These are phyloP conservation scores for Persicaria tinctoria DNA, from an alignment of 148 eudicot genomes.

Conservation along the genomic window DNA sequence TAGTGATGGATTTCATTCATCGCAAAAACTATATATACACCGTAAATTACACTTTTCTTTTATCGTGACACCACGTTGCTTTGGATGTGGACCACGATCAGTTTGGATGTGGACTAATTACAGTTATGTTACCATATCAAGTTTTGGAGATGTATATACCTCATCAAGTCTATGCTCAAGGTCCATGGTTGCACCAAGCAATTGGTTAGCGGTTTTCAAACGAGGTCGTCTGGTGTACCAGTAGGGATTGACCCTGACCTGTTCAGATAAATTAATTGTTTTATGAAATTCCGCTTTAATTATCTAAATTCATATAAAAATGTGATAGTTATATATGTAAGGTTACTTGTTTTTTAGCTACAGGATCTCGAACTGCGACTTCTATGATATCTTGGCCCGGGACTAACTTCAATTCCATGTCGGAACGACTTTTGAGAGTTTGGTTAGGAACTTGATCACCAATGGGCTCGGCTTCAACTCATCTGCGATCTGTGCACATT, in stretches of 20 bases:
- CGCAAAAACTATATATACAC: too few relatives aligned
- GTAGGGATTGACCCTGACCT: conserved; percentile 66
- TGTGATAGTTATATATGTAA: not conserved
- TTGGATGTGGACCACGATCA: too few relatives aligned
- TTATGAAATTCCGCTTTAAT: too few relatives aligned
- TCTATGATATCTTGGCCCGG: conserved; percentile 73
- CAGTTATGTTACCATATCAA: too few relatives aligned
- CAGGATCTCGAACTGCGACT: conserved; percentile 61
- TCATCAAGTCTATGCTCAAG: conserved; percentile 62
- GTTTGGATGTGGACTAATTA: too few relatives aligned
- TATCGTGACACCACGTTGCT: too few relatives aligned
- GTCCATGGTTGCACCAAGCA: conserved; percentile 37
- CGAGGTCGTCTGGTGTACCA: conserved; percentile 80
- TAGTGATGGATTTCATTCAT: too few relatives aligned
- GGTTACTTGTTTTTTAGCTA: conserved; percentile 28
- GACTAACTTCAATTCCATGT: conserved; percentile 77
- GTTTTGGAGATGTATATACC: conserved; percentile 21
- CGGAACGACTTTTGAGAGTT: conserved; percentile 45
- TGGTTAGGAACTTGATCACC: conserved; percentile 31
- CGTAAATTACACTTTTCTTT: too few relatives aligned
- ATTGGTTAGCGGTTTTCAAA: conserved; percentile 50
- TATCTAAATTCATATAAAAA: too few relatives aligned
- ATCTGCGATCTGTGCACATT: conserved; percentile 53
- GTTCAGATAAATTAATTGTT: not conserved
- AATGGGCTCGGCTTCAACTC: conserved; percentile 50